Evolutionary conservation across 2,329 filamentous ascomycete species (phyloP).

Genomic region (Aspergillus melleus): DNA sequence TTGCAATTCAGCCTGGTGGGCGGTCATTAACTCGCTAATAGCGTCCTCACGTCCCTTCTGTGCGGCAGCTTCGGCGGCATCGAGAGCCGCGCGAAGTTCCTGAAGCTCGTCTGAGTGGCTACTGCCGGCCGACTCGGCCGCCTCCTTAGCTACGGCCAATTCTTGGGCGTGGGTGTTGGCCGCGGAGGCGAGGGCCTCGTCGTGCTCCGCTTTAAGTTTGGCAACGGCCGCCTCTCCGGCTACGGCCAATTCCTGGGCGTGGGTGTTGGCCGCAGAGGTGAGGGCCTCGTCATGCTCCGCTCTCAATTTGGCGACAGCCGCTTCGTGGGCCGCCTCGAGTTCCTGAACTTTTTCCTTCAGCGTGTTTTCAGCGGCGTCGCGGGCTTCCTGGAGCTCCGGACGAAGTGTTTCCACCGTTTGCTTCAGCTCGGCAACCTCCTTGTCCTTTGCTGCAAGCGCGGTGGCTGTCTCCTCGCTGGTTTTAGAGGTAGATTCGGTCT

Average conservation of each 20-base stretch:
- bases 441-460: constrained; percentile 37
- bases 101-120: constrained; percentile 35
- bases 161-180: constrained; percentile 34
- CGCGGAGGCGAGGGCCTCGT: constrained; percentile 21
- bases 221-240: constrained; percentile 28
- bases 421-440: constrained; percentile 36
- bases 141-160: constrained; percentile 32
- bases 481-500: constrained; percentile 30
- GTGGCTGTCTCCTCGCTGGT: constrained; percentile 25
- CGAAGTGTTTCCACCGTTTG: constrained; percentile 34
- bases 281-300: constrained; percentile 19
- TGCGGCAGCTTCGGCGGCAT: constrained; percentile 30
- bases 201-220: too few species aligned
- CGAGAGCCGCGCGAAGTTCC: constrained; percentile 35
- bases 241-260: constrained; percentile 35
- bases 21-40: constrained; percentile 30
- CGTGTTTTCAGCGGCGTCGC: constrained; percentile 21
- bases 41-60: constrained; percentile 32
- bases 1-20: constrained; percentile 34
- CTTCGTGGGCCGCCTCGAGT: constrained; percentile 29
- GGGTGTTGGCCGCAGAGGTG: constrained; percentile 27
- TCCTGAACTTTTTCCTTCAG: constrained; percentile 28
- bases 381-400: constrained; percentile 32
- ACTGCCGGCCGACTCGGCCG: constrained; percentile 29
- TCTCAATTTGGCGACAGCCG: constrained; percentile 26